Evolutionary conservation across 2,329 filamentous ascomycete species (phyloP), one percentile per base, ranked within the genome.

Genomic region (Diaporthe eres): DNA sequence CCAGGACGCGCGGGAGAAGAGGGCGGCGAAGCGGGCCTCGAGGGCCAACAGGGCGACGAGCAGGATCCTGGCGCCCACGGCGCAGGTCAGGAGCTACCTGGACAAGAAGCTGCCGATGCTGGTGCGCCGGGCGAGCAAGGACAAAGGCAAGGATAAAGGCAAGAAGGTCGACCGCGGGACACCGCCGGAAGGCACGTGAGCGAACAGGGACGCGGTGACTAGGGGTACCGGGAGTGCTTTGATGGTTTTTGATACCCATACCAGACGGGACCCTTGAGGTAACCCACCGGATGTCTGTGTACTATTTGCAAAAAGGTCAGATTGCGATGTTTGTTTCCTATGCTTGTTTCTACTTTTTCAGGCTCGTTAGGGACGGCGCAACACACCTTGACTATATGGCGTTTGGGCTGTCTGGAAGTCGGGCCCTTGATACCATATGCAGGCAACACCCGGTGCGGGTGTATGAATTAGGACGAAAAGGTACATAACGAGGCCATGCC

Each of bases 1-100:
- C 49, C 65, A 55, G 65, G 65, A 31, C n/a, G 65, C 65, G n/a
- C 65, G 65, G 22, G 65, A 70, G 34, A 70, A 70, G 65, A 39
- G 49, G 65, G 65, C 65, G 13, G 49, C 49, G 8, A 70, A 70
- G 49, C 47, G 49, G n/a, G 65, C 49, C 0, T 55, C 65, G 6
- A 31, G 10, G 34, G 13, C n/a, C 8, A 42, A 25, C 34, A 39
- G 49, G 49, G 65, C 65, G 15, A 25, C 65, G 15, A 25, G 65
- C 47, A 55, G 34, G 65, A 34, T 70, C 34, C n/a, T 42, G 49
- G 47, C n/a, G 6, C 49, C 49, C n/a, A 55, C 47, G 31, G 65
- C 49, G 6, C 49, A 55, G 65, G 65, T 70, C 13, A 70, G n/a
- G 65, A 70, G 65, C 49, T 70, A 55, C 17, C n/a, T 70, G 4